phyloP scores from a whole-genome alignment of 106 monocot species.

The Cymbidium sinense region DNA sequence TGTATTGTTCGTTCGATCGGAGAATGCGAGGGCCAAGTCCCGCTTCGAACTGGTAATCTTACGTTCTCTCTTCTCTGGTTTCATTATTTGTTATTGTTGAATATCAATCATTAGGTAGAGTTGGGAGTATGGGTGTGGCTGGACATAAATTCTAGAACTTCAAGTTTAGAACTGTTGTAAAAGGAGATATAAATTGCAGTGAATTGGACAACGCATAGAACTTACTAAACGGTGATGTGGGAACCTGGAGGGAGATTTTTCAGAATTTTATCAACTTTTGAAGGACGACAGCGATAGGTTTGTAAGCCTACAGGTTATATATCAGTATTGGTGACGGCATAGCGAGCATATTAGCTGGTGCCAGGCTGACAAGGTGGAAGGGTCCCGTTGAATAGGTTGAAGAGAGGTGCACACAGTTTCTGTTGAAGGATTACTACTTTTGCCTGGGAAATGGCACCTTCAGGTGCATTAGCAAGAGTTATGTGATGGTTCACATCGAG shows the following conservation, averaged over 20 bases:
- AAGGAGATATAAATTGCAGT: background rate
- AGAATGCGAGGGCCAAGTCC: slow-evolving; percentile 51
- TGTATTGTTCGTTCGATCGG: slow-evolving; percentile 47
- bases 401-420: background rate
- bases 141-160: background rate
- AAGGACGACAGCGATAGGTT: background rate
- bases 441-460: background rate
- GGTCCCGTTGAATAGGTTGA: background rate
- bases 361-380: background rate
- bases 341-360: background rate
- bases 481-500: background rate
- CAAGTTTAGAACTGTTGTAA: too few species aligned
- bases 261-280: background rate
- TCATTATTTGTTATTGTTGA: background rate
- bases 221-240: background rate
- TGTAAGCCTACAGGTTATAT: too few species aligned
- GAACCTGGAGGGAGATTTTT: too few species aligned
- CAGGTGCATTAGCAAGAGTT: background rate
- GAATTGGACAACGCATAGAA: background rate
- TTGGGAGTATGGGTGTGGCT: background rate
- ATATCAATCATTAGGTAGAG: background rate
- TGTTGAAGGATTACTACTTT: background rate
- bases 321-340: too few species aligned
- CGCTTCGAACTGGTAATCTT: slow-evolving; percentile 57
- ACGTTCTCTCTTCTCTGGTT: background rate